Conservation (phyloP, 1,284 basidiomycete genomes). For the Apiotrichum brassicae region DNA sequence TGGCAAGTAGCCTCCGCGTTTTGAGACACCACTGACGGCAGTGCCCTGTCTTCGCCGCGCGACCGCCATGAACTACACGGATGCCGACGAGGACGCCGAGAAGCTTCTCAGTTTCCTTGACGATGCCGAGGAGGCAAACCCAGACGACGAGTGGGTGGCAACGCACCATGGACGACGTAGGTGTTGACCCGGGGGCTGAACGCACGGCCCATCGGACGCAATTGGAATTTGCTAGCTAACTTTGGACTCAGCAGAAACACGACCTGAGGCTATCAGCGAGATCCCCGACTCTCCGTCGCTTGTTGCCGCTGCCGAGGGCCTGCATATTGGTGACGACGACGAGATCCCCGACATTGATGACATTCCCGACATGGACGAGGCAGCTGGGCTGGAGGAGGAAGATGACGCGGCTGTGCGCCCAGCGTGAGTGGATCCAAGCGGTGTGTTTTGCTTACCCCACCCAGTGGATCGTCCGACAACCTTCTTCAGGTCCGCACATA, state of each 20-base stretch:
- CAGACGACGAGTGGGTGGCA: constrained; percentile 50
- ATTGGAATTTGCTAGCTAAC: no score
- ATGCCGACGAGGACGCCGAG: constrained; percentile 89
- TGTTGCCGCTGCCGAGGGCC: constrained; percentile 40
- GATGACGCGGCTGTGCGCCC: constrained; percentile 55
- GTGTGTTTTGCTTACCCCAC: neutral
- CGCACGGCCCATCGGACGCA: no score
- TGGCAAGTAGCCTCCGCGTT: constrained; percentile 48
- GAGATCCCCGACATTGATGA: constrained; percentile 77
- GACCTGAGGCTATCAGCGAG: constrained; percentile 37
- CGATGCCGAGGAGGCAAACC: constrained; percentile 45
- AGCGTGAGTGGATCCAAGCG: constrained; percentile 1
- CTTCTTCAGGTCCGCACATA: constrained; percentile 93
- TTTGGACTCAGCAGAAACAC: constrained; percentile 13
- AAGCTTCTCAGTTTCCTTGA: constrained; percentile 59
- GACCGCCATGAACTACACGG: constrained; percentile 84
- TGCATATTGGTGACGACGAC: constrained; percentile 49
- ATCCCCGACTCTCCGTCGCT: constrained; percentile 37
- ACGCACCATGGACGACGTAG: constrained; percentile 46
- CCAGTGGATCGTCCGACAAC: constrained; percentile 51
- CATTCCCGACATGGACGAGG: constrained; percentile 82
- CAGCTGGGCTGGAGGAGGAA: constrained; percentile 63
- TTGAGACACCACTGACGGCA: constrained; percentile 22
- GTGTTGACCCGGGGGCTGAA: no score
- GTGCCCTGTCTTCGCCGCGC: constrained; percentile 89